phyloP scores from a whole-genome alignment of 805 yeast genomes.

The Wickerhamiella shivajii region DNA sequence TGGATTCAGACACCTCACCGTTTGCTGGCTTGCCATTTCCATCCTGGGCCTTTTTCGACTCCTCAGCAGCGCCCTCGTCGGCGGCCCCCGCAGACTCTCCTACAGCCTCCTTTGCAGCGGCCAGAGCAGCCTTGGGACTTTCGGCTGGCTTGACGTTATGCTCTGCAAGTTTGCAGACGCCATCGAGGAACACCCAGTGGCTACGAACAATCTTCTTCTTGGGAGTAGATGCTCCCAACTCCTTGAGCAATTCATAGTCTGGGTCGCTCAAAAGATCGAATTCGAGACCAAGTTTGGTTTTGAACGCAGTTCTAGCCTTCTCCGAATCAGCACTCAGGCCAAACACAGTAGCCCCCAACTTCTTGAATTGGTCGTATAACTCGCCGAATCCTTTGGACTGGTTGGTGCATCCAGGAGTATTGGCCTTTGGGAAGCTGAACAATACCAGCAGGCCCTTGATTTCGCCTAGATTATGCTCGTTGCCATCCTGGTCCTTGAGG shows the following conservation, averaged over 20 bases:
- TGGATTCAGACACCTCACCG: neutral
- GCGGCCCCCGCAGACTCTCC: slow-evolving; percentile 5
- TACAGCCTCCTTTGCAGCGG: slow-evolving; percentile 10
- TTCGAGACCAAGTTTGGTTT: slow-evolving; percentile 55
- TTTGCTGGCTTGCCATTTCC: neutral
- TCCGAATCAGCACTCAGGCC: slow-evolving; percentile 81
- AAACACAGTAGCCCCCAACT: slow-evolving; percentile 41
- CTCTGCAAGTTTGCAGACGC: slow-evolving; percentile 42
- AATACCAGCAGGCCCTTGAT: slow-evolving; percentile 34
- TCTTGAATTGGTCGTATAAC: slow-evolving; percentile 38
- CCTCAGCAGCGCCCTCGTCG: neutral
- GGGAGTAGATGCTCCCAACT: slow-evolving; percentile 72
- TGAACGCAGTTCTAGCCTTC: slow-evolving; percentile 61
- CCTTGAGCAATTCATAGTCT: slow-evolving; percentile 45
- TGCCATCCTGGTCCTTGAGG: slow-evolving; percentile 56
- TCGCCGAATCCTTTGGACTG: slow-evolving; percentile 85
- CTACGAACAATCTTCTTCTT: slow-evolving; percentile 60
- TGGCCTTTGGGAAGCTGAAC: slow-evolving; percentile 74
- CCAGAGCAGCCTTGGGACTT: slow-evolving; percentile 22
- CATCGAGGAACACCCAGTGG: slow-evolving; percentile 82
- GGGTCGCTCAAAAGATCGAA: slow-evolving; percentile 72
- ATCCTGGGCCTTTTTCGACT: neutral
- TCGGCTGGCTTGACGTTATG: slow-evolving; percentile 35
- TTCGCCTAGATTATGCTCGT: slow-evolving; percentile 36
- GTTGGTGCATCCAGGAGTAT: slow-evolving; percentile 92